Evolutionary conservation across 2,329 filamentous ascomycete genomes (phyloP).

Genomic region (Penicillium sp.): DNA sequence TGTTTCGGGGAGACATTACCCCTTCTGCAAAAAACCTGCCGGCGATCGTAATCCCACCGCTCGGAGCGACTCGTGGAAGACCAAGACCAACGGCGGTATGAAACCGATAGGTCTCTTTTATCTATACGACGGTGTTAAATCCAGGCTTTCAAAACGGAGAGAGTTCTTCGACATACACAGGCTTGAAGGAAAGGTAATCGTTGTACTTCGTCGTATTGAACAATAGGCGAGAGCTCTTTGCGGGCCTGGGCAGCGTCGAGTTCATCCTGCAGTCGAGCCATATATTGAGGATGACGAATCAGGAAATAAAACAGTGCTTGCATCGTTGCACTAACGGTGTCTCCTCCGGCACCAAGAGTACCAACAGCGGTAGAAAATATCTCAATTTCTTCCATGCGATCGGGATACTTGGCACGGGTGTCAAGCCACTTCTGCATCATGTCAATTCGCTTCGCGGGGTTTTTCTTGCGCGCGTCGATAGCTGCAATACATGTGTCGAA

Average conservation of each 20-base stretch:
- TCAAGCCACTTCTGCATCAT: conserved; percentile 41
- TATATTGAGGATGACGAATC: conserved; percentile 24
- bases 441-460: conserved; percentile 32
- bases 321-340: conserved; percentile 38
- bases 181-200: conserved; percentile 38
- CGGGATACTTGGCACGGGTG: conserved; percentile 32
- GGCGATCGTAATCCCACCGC: conserved; percentile 32
- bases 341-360: conserved; percentile 40
- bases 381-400: conserved; percentile 35
- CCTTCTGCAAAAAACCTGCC: conserved; percentile 29
- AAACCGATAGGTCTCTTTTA: conserved; percentile 41
- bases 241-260: conserved; percentile 22
- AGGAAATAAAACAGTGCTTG: conserved; percentile 40
- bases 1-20: conserved; percentile 7
- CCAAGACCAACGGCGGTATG: conserved; percentile 33
- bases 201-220: conserved; percentile 28
- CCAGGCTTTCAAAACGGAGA: neutral
- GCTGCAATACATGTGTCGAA: conserved; percentile 37
- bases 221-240: conserved; percentile 20
- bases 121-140: conserved; percentile 12
- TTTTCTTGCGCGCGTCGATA: conserved; percentile 34
- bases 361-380: conserved; percentile 35
- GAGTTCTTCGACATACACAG: conserved; percentile 23
- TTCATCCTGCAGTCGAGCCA: conserved; percentile 20
- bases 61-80: conserved; percentile 30